These are phyloP conservation scores for Malus orientalis DNA, from an alignment of 306 rosid genomes.

Conservation along the genomic window DNA sequence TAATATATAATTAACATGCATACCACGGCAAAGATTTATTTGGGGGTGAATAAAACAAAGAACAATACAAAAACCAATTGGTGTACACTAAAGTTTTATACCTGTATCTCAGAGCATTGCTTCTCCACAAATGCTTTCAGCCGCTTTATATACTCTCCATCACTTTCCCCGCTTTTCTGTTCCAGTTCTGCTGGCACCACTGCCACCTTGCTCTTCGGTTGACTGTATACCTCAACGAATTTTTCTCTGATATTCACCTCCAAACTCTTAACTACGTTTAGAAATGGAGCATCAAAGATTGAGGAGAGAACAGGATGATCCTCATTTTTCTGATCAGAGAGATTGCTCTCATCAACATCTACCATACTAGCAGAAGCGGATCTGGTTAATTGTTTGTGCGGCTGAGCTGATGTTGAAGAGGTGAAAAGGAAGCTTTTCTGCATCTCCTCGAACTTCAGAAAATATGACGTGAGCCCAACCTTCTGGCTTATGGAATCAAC, in stretches of 20 bases:
- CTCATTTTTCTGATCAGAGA: constrained; percentile 42
- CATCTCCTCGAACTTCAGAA: constrained; percentile 82
- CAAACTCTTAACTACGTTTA: constrained; percentile 45
- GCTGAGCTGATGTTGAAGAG: constrained; percentile 40
- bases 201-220: constrained; percentile 75
- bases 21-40: neutral
- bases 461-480: constrained; percentile 77
- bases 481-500: constrained; percentile 83
- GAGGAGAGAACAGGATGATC: constrained; percentile 74
- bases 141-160: constrained; percentile 71
- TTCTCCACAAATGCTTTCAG: constrained; percentile 77
- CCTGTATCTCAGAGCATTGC: constrained; percentile 94
- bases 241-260: constrained; percentile 72
- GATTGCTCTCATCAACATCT: constrained; percentile 48
- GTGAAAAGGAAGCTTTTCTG: constrained; percentile 55
- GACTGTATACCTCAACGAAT: constrained; percentile 73
- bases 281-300: constrained; percentile 61
- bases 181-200: constrained; percentile 92
- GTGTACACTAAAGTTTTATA: constrained; percentile 7
- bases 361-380: constrained; percentile 85
- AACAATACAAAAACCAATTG: neutral
- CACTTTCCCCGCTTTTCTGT: constrained; percentile 70
- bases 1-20: neutral
- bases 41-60: neutral
- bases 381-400: constrained; percentile 53